Conservation (phyloP, 2,329 filamentous ascomycete genomes). For the Xylariaceae sp. region DNA sequence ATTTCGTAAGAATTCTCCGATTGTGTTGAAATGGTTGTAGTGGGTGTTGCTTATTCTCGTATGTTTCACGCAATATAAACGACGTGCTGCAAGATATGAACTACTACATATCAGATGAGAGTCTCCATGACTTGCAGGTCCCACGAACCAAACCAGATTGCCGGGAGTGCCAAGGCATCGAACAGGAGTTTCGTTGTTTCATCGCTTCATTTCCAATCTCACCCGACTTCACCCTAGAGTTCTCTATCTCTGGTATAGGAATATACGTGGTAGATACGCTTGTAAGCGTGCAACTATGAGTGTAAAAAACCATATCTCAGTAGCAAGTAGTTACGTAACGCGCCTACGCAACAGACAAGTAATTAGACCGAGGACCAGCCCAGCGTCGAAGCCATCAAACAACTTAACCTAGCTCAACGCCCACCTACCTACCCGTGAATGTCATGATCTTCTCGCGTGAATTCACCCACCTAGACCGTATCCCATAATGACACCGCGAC, state of each 20-base stretch:
- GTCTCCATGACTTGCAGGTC: too few species aligned
- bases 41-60: not conserved
- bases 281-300: not conserved
- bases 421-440: not conserved
- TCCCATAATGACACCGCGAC: conserved; percentile 13
- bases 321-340: not conserved
- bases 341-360: not conserved
- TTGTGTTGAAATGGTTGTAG: not conserved
- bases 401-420: not conserved
- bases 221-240: not conserved
- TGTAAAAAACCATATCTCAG: not conserved
- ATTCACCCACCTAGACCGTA: not conserved
- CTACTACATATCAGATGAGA: too few species aligned
- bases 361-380: too few species aligned
- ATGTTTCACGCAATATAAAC: not conserved
- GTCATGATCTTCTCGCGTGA: not conserved
- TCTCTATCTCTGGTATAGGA: not conserved
- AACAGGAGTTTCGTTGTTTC: not conserved
- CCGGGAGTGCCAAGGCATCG: too few species aligned
- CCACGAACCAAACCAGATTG: too few species aligned
- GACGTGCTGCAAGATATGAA: too few species aligned
- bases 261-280: not conserved
- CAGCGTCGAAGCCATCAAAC: not conserved
- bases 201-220: not conserved
- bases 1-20: not conserved